Evolutionary conservation across 129 eudicot genomes (phyloP), one percentile per base, ranked within the genome.

Genomic region (Lonicera japonica): DNA sequence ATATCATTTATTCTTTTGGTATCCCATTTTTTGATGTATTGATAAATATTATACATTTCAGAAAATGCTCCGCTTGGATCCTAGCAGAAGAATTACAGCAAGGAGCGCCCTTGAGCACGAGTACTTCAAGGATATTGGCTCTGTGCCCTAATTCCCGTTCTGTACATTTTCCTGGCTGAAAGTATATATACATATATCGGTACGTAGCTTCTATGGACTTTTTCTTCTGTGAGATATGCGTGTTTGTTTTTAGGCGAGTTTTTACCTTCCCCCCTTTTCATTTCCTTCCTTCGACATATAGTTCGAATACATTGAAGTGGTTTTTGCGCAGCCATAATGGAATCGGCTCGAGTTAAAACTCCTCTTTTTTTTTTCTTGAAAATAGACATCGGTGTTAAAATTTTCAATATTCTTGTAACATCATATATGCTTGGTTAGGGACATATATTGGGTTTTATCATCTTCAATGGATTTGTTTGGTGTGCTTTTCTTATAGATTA

Each of bases 41-140:
- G 5, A 43, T 8, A 43, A 43, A 43, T 43, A 3, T 3, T 17
- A 43, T 50, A 16, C 13, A 34, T 67, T 79, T 21, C 89, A 86
- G 95, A 90, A 90, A 90, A 83, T 90, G 97, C 85, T 90, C 52
- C 54, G 78, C 79, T 71, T 90, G 88, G 97, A 90, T 75, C 95
- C 97, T 22, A 83, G 83, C 73, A 81, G 71, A 82, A 86, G 95
- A 77, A 77, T 90, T 63, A 90, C 95, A 17, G 97, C 95, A 18
- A 81, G 94, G 77, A 73, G 66, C 29, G 95, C 95, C 11, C 92
- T 90, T 54, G 89, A 86, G 75, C 97, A 90, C 39, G 95, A 90
- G 65, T 90, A 90, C 83, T 90, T 90, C 75, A 90, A 86, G 82
- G 95, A 90, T 67, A 79, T 83, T 13, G 92, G 87, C 25, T 64